Percentiles rank a stretch among this genome's conserved stretches.
These are phyloP conservation scores for Podaxis sp. DNA, from an alignment of 768 basidiomycete species.

Conservation along the genomic window DNA sequence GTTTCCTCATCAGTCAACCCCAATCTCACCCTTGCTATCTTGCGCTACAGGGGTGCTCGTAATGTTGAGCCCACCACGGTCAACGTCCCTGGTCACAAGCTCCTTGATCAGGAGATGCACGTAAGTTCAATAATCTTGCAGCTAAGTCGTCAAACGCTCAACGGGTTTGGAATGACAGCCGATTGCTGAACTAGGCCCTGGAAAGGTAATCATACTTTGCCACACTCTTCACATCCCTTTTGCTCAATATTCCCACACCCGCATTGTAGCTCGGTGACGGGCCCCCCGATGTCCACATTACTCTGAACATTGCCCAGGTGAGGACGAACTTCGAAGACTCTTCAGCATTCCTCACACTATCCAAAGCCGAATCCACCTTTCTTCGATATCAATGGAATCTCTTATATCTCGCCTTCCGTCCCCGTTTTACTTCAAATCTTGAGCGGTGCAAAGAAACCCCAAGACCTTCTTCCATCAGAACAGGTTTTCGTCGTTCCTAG, in stretches of 20 bases:
- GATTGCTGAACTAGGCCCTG: constrained; percentile 4
- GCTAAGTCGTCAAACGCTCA: not conserved
- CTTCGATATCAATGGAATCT: constrained; percentile 19
- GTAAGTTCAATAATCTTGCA: not conserved
- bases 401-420: constrained; percentile 30
- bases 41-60: constrained; percentile 41
- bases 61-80: constrained; percentile 25
- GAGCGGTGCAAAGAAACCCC: constrained; percentile 25
- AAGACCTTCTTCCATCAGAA: constrained; percentile 27
- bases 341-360: constrained; percentile 27
- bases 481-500: constrained; percentile 27
- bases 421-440: constrained; percentile 40
- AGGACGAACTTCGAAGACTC: constrained; percentile 34
- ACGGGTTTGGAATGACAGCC: not conserved
- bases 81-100: constrained; percentile 25
- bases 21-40: constrained; percentile 41
- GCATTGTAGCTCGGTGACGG: constrained; percentile 5
- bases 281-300: constrained; percentile 39
- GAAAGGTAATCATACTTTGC: not conserved
- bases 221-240: not conserved
- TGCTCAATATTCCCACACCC: not conserved
- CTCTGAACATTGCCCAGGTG: constrained; percentile 33
- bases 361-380: constrained; percentile 12
- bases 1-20: constrained; percentile 23
- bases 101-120: constrained; percentile 26